Conservation (phyloP, 768 basidiomycete species). For the Suillus luteus region DNA sequence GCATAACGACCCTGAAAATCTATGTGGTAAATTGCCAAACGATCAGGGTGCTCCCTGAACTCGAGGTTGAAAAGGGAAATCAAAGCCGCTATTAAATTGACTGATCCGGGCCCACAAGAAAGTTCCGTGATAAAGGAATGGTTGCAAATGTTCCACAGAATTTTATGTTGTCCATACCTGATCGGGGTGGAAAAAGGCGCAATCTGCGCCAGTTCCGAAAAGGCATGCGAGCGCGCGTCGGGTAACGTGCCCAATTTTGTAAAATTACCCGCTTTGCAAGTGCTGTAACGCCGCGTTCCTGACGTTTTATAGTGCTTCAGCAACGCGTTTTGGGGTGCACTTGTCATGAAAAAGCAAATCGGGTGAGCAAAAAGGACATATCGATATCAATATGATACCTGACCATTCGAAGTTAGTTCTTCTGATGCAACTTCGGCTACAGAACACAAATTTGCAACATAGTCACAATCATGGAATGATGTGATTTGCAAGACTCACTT, state of each 20-base stretch:
- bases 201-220: not conserved
- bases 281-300: conserved; percentile 2
- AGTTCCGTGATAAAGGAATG: conserved; percentile 1
- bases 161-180: not conserved
- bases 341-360: not conserved
- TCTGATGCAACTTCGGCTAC: not conserved
- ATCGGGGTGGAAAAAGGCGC: conserved; percentile 4
- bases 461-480: not conserved
- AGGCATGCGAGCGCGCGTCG: not conserved
- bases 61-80: conserved; percentile 3
- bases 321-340: conserved; percentile 3
- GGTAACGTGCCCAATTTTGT: not conserved
- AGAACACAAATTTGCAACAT: not conserved
- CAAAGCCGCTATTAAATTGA: not conserved
- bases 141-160: not conserved
- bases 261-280: not conserved
- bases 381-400: not conserved
- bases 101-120: conserved; percentile 1
- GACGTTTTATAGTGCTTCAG: not conserved
- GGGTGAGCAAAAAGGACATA: not conserved
- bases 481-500: not conserved
- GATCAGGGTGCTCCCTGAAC: conserved; percentile 9
- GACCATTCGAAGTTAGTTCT: not conserved
- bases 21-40: not conserved
- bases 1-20: conserved; percentile 10